Conservation (phyloP, 352 stramenopile genomes). For the Phytophthora rubi region DNA sequence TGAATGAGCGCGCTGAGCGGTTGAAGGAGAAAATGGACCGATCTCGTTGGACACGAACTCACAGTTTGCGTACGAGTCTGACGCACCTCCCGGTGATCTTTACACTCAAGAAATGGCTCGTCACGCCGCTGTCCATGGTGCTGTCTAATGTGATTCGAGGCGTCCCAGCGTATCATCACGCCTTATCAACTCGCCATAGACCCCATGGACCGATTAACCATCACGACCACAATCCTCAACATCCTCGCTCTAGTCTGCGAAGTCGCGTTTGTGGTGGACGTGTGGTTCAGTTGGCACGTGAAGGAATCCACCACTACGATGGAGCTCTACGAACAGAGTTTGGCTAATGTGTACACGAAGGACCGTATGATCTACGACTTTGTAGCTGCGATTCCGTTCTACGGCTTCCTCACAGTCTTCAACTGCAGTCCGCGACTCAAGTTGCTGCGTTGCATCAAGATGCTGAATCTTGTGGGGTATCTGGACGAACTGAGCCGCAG, state of each 20-base stretch:
- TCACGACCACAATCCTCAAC: slow-evolving; percentile 16
- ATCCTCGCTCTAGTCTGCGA: slow-evolving; percentile 39
- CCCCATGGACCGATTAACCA: slow-evolving; percentile 24
- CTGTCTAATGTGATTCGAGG: slow-evolving; percentile 26
- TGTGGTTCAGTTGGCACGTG: slow-evolving; percentile 54
- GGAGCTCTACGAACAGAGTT: slow-evolving; percentile 57
- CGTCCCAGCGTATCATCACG: slow-evolving; percentile 36
- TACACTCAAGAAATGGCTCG: background rate
- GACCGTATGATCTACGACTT: slow-evolving; percentile 50
- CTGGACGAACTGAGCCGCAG: slow-evolving; percentile 63
- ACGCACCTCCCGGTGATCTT: background rate
- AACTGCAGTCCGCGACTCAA: slow-evolving; percentile 34
- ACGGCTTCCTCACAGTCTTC: slow-evolving; percentile 49
- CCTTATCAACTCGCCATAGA: slow-evolving; percentile 57
- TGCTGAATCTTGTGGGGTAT: slow-evolving; percentile 59
- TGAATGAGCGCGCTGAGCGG: slow-evolving; percentile 20
- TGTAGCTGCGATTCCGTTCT: slow-evolving; percentile 46
- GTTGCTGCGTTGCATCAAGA: slow-evolving; percentile 53
- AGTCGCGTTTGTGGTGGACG: slow-evolving; percentile 49
- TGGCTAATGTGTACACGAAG: slow-evolving; percentile 41
- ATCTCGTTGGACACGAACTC: background rate
- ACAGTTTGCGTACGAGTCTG: background rate
- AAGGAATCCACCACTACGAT: slow-evolving; percentile 38
- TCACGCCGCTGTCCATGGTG: background rate
- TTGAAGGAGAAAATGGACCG: slow-evolving; percentile 1